Base-by-base conservation (phyloP, 768 basidiomycete genomes). In the Leccinellum luteum region DNA sequence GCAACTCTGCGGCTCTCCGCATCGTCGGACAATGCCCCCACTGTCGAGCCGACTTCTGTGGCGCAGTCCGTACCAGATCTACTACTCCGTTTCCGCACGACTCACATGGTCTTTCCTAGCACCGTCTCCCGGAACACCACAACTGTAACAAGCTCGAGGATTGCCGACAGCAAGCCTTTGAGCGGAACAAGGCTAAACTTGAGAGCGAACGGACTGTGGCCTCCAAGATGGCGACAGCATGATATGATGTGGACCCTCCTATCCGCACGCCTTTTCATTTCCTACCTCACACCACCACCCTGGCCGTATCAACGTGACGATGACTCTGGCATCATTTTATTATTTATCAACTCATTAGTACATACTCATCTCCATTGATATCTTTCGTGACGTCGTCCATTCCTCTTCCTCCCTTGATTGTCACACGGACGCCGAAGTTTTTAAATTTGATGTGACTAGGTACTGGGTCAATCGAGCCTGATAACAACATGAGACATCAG, bases 121-220 rank as follows among this genome's bases (percentile, higher is more conserved):
- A 94, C 69, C 89, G 92, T 59, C 80, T 95, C 61, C 92, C 93
- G 7, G 93, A 94, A 70, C 90, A 91, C 64, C 92, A 95, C 72
- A 81, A 81, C 55, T 95, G 92, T 76, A 81, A 83, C 63, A 88
- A 92, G 60, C 76, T 95, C 60, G 86, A 90, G 69, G 86, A 86
- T 72, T 94, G 92, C 76, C 79, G 87, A 61, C 88, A 92, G 72
- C 87, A 91, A 73, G 92, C 92, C 19, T 94, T 93, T 69, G 85
- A 92, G 63, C 81, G 83, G 68, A 94, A 94, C 79, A 93, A 94
- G 84, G 80, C 76, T 52, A 90, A 90, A 76, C 77, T 94, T 57
- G 92, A 93, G 80, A 85, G 86, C 64, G 92, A 94, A 75, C 85
- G 89, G 74, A 94, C 92, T 19, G 87, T 90, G 34, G 86, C 87